Percentiles rank a stretch among this genome's conserved stretches.
Conservation (phyloP, 2,329 filamentous ascomycete genomes). For the Colletotrichum ledebouriae region DNA sequence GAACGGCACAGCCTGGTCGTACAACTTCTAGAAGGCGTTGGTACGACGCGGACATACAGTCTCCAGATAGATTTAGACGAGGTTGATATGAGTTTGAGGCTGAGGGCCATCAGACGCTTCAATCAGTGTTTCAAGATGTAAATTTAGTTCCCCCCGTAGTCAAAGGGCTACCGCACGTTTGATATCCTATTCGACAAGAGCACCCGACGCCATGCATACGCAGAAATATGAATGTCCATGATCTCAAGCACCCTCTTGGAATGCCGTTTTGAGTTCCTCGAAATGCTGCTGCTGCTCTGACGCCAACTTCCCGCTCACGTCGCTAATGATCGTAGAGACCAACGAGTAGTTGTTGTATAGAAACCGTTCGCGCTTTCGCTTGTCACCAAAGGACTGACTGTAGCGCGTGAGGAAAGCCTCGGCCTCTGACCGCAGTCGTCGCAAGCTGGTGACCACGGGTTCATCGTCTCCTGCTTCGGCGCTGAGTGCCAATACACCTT, state of each 20-base stretch:
- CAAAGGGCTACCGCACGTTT: conserved; percentile 18
- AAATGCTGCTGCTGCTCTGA: conserved; percentile 83
- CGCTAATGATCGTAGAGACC: conserved; percentile 91
- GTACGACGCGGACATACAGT: no score
- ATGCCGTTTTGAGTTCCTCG: conserved; percentile 72
- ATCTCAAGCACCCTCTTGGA: conserved; percentile 61
- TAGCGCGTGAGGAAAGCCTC: conserved; percentile 86
- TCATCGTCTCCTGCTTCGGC: conserved; percentile 95
- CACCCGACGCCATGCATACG: conserved; percentile 35
- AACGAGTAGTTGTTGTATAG: conserved; percentile 97
- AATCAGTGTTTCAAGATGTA: conserved; percentile 24
- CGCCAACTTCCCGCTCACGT: conserved; percentile 79
- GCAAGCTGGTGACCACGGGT: conserved; percentile 85
- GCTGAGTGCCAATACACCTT: conserved; percentile 86
- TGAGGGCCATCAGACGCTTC: no score
- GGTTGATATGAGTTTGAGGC: no score
- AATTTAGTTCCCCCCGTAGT: conserved; percentile 9
- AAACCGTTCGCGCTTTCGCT: conserved; percentile 86
- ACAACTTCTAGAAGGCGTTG: conserved; percentile 32
- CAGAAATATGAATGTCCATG: conserved; percentile 1
- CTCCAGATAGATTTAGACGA: no score
- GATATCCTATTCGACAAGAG: conserved; percentile 30
- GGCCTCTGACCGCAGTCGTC: conserved; percentile 82
- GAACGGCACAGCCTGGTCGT: conserved; percentile 36
- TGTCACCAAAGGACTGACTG: conserved; percentile 81